Evolutionary conservation across 179 eudicot genomes (phyloP), one percentile per base, ranked within the genome.

Genomic region (Corrigiola litoralis): DNA sequence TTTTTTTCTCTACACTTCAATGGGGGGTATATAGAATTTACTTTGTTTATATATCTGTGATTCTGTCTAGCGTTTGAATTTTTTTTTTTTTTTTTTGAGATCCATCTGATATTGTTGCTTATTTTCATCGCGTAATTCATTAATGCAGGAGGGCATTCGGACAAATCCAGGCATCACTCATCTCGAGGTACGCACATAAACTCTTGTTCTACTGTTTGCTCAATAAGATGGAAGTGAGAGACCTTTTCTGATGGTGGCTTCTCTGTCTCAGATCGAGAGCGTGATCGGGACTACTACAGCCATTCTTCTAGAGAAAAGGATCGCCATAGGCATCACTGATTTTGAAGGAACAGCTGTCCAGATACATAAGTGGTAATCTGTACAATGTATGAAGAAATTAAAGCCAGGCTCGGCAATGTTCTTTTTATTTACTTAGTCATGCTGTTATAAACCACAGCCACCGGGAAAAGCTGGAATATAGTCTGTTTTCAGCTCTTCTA

Each of bases 301-400:
- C 80, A 85, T 64, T 73, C 87, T 18, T 81, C 85, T 21, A 82
- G 94, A 69, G 98, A 92, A 42, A 90, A 82, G 75, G 91, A 92
- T 60, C 90, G 92, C 41, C 84, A 84, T 46, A 85, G 96, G 52
- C 87, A 84, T 76, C 95, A 89, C 64, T 77, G 74, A 36, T 49
- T 36, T 48, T 52, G 61, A 47, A 67, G 61, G 66, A 33, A n/a
- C n/a, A n/a, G n/a, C n/a, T n/a, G n/a, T n/a, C n/a, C n/a, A n/a
- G n/a, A n/a, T n/a, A n/a, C n/a, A n/a, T n/a, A n/a, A n/a, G n/a
- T n/a, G n/a, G n/a, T n/a, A 17, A 57, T 11, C 45, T 57, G 42
- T 34, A 21, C 45, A 13, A 57, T 57, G 27, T 2, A 12, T 40
- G 41, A 32, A 32, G 60, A 33, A 32, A 18, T 27, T 17, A 55